These are phyloP conservation scores for Trametes versicolor DNA, from an alignment of 1,284 basidiomycete species.

Conservation along the genomic window DNA sequence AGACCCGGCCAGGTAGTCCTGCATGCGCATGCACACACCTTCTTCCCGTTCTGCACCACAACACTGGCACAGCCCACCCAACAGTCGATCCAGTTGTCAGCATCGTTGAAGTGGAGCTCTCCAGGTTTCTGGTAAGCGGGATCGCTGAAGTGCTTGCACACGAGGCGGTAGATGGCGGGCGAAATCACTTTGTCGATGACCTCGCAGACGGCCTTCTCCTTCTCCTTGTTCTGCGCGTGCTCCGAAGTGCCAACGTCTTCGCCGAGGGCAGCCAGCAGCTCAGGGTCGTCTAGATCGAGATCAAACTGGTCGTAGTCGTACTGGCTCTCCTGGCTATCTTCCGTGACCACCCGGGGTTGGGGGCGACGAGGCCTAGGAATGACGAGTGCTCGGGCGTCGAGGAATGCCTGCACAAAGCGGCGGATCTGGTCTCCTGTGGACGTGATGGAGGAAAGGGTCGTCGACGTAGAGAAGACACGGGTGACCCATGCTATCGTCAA, in stretches of 20 bases:
- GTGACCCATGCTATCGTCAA: slow-evolving; percentile 66
- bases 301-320: slow-evolving; percentile 69
- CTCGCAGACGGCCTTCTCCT: slow-evolving; percentile 55
- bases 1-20: neutral
- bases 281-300: slow-evolving; percentile 69
- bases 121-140: slow-evolving; percentile 40
- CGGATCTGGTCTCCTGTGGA: slow-evolving; percentile 66
- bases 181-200: slow-evolving; percentile 64
- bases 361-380: slow-evolving; percentile 59
- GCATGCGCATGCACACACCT: slow-evolving; percentile 18
- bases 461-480: slow-evolving; percentile 61
- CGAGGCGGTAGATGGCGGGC: slow-evolving; percentile 68
- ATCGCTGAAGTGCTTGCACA: slow-evolving; percentile 61
- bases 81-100: slow-evolving; percentile 73
- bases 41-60: slow-evolving; percentile 65
- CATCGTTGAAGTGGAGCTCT: slow-evolving; percentile 44
- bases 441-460: slow-evolving; percentile 43
- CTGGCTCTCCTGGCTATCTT: slow-evolving; percentile 78
- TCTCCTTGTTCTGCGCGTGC: slow-evolving; percentile 44
- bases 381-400: slow-evolving; percentile 65
- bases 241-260: slow-evolving; percentile 43
- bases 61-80: slow-evolving; percentile 83
- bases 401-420: slow-evolving; percentile 69
- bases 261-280: slow-evolving; percentile 62
- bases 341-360: slow-evolving; percentile 35